Base-by-base conservation (phyloP, 2,329 filamentous ascomycete species). In the Epichloe brachyelytri region DNA sequence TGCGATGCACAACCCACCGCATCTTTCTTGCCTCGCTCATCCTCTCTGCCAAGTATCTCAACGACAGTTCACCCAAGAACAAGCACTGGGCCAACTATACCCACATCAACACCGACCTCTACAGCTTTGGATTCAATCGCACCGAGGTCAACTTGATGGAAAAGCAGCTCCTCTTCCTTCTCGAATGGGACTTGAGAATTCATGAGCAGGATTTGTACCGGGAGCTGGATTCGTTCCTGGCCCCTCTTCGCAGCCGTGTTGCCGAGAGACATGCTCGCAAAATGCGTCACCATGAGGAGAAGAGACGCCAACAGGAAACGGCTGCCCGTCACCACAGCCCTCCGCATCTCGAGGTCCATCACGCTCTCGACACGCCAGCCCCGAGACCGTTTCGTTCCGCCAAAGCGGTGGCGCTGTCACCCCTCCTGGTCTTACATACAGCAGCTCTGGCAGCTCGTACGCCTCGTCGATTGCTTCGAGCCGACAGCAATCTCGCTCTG, bases 141-240 rank as follows among this genome's bases (percentile, higher is more conserved):
- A 93, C 88, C 37, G 93, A 98, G 72, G 93, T 98, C 62, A 98
- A 98, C 74, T 78, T 97, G 55, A 98, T 98, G 93, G 93, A 98
- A 78, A 94, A 95, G 78, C 93, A 98, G 71, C 79, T 98, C 33
- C 83, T 98, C 49, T 93, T 88, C 74, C 79, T 98, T 43, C 77
- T 98, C 44, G 87, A 96, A 65, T 98, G 90, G 88, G 88, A 98
- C 59, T 80, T 95, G 54, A 80, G 87, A 58, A 89, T 98, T 63
- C 83, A 77, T 41, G 82, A 89, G 63, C 77, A 90, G 51, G 89
- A 97, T 61, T 82, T 98, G 43, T 88, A 95, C 73, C 76, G 75
- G 58, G 87, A 95, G 67, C 77, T 97, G 40, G 88, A 96, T 60
- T 79, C 79, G 41, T 97, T 97, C 76, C 79, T 98, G 43, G 82